Conservation (phyloP, 805 yeast species). For the Alloascoidea hylecoeti region DNA sequence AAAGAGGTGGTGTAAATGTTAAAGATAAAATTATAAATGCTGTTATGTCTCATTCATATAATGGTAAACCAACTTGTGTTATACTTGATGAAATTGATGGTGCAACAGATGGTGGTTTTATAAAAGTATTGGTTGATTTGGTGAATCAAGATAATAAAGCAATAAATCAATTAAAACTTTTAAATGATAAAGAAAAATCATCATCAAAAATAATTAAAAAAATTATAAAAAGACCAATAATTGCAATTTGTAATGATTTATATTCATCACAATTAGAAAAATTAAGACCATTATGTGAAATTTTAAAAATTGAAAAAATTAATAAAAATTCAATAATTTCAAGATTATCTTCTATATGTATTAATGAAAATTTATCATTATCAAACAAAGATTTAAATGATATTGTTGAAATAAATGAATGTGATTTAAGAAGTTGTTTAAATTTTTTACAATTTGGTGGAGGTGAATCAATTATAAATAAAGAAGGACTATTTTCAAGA, state of each 20-base stretch:
- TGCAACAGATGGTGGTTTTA: constrained; percentile 36
- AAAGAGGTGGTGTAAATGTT: constrained; percentile 46
- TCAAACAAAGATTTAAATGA: constrained; percentile 42
- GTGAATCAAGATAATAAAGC: constrained; percentile 43
- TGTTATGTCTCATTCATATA: constrained; percentile 47
- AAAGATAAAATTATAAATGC: constrained; percentile 46
- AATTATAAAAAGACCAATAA: constrained; percentile 66
- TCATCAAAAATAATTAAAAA: constrained; percentile 23
- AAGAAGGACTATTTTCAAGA: too few relatives aligned
- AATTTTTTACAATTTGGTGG: constrained; percentile 67
- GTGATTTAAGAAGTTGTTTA: constrained; percentile 76
- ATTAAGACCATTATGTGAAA: constrained; percentile 60
- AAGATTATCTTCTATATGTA: constrained; percentile 36
- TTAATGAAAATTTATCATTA: constrained; percentile 34
- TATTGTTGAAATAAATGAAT: constrained; percentile 56
- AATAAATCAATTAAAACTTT: constrained; percentile 16
- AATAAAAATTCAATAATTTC: constrained; percentile 28
- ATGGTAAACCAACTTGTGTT: constrained; percentile 64
- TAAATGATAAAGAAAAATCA: constrained; percentile 16
- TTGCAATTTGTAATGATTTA: constrained; percentile 83
- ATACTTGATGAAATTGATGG: constrained; percentile 89
- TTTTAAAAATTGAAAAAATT: constrained; percentile 52
- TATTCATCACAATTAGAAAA: constrained; percentile 65
- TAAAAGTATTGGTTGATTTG: constrained; percentile 42
- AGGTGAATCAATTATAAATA: neutral